A percentile compares a stretch with the other conserved stretches of the same genome.
Evolutionary conservation across 73 alveolate species (phyloP).

Genomic region (Effrenium voratum): DNA sequence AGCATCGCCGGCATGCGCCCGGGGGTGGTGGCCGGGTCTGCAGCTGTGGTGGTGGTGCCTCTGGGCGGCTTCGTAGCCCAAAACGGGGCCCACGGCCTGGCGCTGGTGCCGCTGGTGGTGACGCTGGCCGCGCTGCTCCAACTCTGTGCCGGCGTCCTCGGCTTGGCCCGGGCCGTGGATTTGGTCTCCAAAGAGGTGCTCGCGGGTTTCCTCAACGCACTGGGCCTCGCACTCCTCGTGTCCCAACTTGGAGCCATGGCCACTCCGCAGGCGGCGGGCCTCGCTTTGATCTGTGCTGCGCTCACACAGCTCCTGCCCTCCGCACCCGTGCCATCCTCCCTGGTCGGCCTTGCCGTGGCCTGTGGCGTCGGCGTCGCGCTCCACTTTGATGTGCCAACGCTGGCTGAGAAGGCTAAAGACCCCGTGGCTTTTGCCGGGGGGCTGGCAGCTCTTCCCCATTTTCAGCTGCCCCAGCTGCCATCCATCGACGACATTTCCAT

Average conservation of each 20-base stretch:
- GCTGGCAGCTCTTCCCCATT: constrained; percentile 30
- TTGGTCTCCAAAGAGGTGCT: constrained; percentile 72
- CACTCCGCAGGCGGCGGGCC: constrained; percentile 27
- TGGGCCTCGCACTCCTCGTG: constrained; percentile 63
- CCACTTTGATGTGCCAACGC: constrained; percentile 67
- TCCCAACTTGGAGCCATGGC: constrained; percentile 49
- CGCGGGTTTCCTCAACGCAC: constrained; percentile 59
- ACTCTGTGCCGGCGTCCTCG: neutral
- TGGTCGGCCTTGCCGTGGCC: constrained; percentile 78
- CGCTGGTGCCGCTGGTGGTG: constrained; percentile 48
- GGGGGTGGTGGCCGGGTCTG: constrained; percentile 69
- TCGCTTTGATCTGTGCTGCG: constrained; percentile 52
- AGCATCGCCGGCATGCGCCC: constrained; percentile 71
- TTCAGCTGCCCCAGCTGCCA: constrained; percentile 63
- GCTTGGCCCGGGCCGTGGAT: constrained; percentile 58
- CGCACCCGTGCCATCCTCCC: constrained; percentile 50
- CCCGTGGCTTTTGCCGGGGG: constrained; percentile 75
- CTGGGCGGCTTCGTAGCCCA: constrained; percentile 35
- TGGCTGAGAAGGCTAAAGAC: constrained; percentile 68
- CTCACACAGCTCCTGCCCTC: constrained; percentile 60
- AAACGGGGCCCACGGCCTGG: constrained; percentile 11
- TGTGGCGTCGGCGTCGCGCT: constrained; percentile 24
- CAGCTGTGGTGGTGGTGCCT: constrained; percentile 74
- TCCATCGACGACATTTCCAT: constrained; percentile 47
- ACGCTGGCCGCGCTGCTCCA: constrained; percentile 38